Conservation (phyloP, 2,329 filamentous ascomycete genomes). For the Dactylellina cionopaga region DNA sequence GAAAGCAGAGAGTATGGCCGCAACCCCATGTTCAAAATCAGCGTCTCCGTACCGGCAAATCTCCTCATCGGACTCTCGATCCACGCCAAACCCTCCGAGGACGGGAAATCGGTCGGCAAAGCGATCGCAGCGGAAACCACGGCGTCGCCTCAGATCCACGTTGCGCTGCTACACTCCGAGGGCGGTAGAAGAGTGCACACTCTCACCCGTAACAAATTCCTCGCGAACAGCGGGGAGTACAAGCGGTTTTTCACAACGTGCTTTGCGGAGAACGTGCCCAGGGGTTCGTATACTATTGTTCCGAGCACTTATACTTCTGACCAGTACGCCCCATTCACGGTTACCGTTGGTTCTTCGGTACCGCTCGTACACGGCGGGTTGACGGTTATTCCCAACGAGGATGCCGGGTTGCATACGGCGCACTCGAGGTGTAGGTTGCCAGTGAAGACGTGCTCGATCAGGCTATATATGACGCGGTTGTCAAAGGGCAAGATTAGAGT, state of each 20-base stretch:
- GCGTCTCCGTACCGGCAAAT: constrained; percentile 80
- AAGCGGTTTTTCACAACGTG: constrained; percentile 79
- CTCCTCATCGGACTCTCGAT: constrained; percentile 81
- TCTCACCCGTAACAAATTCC: constrained; percentile 78
- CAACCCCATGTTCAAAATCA: constrained; percentile 62
- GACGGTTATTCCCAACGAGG: constrained; percentile 40
- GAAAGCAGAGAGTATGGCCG: constrained; percentile 52
- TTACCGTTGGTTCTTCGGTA: constrained; percentile 75
- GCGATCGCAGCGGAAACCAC: constrained; percentile 76
- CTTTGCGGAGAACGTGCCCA: constrained; percentile 68
- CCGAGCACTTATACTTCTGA: constrained; percentile 89
- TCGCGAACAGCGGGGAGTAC: constrained; percentile 88
- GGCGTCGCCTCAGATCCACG: constrained; percentile 78
- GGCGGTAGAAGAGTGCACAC: constrained; percentile 75
- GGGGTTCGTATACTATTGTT: constrained; percentile 84
- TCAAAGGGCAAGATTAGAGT: constrained; percentile 44
- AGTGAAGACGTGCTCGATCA: constrained; percentile 33
- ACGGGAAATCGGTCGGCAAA: constrained; percentile 61
- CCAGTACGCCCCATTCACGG: constrained; percentile 76
- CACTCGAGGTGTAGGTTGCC: constrained; percentile 19
- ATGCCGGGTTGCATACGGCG: constrained; percentile 38
- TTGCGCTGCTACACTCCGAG: constrained; percentile 80
- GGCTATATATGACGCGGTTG: constrained; percentile 21
- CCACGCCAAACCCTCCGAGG: constrained; percentile 57
- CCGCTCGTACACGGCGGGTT: constrained; percentile 56